Conservation (phyloP, 73 alveolate species). For the Breviolum minutum region DNA sequence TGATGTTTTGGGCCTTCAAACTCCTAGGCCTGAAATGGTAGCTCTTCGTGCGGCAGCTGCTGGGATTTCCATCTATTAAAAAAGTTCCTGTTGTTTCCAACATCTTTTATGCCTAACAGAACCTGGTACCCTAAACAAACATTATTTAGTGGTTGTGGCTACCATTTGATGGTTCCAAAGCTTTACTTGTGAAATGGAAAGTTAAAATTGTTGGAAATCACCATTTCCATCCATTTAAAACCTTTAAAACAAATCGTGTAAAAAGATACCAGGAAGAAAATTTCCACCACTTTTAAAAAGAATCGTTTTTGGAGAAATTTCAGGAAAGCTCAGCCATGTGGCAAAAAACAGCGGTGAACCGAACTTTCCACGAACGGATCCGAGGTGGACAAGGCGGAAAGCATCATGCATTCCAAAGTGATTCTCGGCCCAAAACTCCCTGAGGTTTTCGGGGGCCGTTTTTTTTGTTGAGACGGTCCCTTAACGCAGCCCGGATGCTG, state of each 20-base stretch:
- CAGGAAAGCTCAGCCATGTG: not conserved
- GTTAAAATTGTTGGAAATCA: not conserved
- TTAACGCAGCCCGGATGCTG: too few species aligned
- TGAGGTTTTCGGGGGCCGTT: too few species aligned
- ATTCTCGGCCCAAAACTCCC: not conserved
- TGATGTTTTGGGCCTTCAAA: too few species aligned
- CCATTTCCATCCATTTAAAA: too few species aligned
- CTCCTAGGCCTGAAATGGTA: conserved; percentile 38
- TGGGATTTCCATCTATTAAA: not conserved
- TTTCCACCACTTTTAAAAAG: not conserved
- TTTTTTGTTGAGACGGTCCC: too few species aligned
- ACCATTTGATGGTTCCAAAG: too few species aligned
- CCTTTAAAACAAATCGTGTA: not conserved
- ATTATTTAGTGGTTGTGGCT: too few species aligned
- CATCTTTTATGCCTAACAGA: too few species aligned
- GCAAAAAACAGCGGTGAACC: not conserved
- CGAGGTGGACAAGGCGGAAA: conserved; percentile 64
- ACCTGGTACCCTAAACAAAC: too few species aligned
- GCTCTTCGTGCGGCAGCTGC: conserved; percentile 76
- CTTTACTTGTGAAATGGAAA: not conserved
- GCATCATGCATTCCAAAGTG: conserved; percentile 36
- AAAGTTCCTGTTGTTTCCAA: too few species aligned
- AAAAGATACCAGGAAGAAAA: not conserved
- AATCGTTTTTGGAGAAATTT: not conserved
- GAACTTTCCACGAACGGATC: not conserved